These are phyloP conservation scores for Cenococcum geophilum DNA, from an alignment of 495 filamentous ascomycete genomes.

Conservation along the genomic window DNA sequence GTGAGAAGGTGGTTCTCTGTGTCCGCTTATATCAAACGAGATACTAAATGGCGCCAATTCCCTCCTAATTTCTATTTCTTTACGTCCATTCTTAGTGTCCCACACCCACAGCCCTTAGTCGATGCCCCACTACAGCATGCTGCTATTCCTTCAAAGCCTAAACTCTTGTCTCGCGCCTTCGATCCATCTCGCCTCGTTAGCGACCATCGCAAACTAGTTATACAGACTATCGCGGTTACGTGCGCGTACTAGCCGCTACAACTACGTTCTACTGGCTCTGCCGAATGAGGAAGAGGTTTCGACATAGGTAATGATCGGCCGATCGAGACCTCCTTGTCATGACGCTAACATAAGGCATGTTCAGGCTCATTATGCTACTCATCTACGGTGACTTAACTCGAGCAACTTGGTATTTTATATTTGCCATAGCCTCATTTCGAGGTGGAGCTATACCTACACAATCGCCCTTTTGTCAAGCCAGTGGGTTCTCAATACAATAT, in stretches of 20 bases:
- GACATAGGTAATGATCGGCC: slow-evolving; percentile 54
- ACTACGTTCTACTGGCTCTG: slow-evolving; percentile 64
- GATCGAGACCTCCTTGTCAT: slow-evolving; percentile 20
- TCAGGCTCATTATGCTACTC: slow-evolving; percentile 62
- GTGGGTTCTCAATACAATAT: slow-evolving; percentile 58
- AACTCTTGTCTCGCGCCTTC: background rate
- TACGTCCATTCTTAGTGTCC: background rate
- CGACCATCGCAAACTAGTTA: slow-evolving; percentile 20
- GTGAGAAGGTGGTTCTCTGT: background rate
- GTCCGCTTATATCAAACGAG: too few relatives aligned
- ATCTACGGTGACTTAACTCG: slow-evolving; percentile 66
- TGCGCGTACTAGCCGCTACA: slow-evolving; percentile 50
- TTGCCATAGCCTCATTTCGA: slow-evolving; percentile 47
- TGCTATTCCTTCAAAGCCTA: background rate
- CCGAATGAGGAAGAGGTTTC: slow-evolving; percentile 65
- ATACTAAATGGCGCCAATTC: too few relatives aligned
- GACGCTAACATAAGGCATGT: background rate
- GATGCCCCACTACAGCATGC: background rate
- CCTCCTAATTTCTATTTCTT: background rate
- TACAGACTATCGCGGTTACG: slow-evolving; percentile 32
- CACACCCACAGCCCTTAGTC: background rate
- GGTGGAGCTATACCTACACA: slow-evolving; percentile 43
- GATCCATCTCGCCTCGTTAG: slow-evolving; percentile 19
- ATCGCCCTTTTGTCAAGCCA: slow-evolving; percentile 58
- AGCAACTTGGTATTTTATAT: slow-evolving; percentile 58